Evolutionary conservation across 106 monocot species (phyloP), one percentile per base, ranked within the genome.

Genomic region (Dioscorea alata): DNA sequence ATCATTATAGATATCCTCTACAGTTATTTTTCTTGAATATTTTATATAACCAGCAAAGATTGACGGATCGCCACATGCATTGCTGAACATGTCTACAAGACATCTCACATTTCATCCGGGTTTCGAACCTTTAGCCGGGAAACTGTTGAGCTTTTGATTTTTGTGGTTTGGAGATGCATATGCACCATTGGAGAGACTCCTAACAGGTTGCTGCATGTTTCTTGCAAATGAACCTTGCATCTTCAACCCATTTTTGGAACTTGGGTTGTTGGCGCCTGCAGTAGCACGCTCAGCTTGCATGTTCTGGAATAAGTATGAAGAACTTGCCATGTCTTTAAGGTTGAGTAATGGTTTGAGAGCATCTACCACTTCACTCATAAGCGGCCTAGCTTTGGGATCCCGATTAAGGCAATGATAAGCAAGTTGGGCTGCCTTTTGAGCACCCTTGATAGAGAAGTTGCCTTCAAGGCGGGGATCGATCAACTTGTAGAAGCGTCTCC

Each of bases 351-450:
- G 86, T 14, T 86, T 86, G 2, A 94, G 73, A 4, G 74, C 76
- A 56, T 90, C 84, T 0, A 94, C 94, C 2, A 90, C 90, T 74
- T 90, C 84, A 32, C 90, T 90, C 94, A 94, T 94, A 13, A 80
- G 77, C 65, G 94, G 94, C 66, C 94, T 78, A 13, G 74, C 75
- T 76, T 90, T 94, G 12, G 90, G 87, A 50, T 94, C 94, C 18
- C 84, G 73, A 73, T 74, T 85, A 18, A 94, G 85, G 83, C 94
- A 94, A 35, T 80, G 76, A 49, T 81, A 77, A 6, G 94, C 85
- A 20, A 90, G 76, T 69, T 83, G 87, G 17, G 87, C 90, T 1
- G 87, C 82, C 68, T 90, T 87, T 34, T 83, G 87, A 48, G 87
- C 94, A 33, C 87, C 94, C 74, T 81, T 90, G 59, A 90, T 74